phyloP scores from a whole-genome alignment of 2,329 filamentous ascomycete genomes.

The Aspergillus fumigatiaffinis region DNA sequence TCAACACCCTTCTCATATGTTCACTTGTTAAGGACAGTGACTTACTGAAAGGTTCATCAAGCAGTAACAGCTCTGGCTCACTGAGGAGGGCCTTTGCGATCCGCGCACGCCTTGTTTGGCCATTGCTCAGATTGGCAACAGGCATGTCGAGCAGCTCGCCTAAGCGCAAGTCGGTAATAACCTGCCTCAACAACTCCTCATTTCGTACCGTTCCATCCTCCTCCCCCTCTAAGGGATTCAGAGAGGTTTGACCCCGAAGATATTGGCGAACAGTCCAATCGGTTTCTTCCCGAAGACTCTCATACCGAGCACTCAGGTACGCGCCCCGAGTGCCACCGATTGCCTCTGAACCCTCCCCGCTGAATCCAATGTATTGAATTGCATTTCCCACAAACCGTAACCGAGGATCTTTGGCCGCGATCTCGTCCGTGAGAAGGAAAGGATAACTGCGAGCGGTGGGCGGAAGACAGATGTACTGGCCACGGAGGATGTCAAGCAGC shows the following conservation, averaged over 20 bases:
- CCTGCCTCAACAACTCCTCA: conserved; percentile 52
- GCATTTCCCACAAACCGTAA: conserved; percentile 62
- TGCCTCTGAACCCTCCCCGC: conserved; percentile 60
- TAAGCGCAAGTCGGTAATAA: conserved; percentile 68
- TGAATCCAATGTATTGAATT: conserved; percentile 88
- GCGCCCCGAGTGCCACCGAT: conserved; percentile 56
- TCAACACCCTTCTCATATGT: conserved; percentile 8
- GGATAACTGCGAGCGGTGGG: conserved; percentile 74
- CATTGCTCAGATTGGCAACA: conserved; percentile 87
- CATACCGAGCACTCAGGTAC: conserved; percentile 86
- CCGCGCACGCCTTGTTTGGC: conserved; percentile 79
- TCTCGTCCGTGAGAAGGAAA: conserved; percentile 62
- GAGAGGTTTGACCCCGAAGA: conserved; percentile 72
- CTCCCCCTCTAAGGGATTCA: conserved; percentile 66
- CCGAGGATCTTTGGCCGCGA: conserved; percentile 48
- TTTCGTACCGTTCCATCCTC: conserved; percentile 50
- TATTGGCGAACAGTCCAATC: conserved; percentile 84
- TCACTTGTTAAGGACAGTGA: conserved; percentile 7
- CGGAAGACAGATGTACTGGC: conserved; percentile 71
- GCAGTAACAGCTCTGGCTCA: conserved; percentile 72
- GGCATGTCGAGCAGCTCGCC: conserved; percentile 70
- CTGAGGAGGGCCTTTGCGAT: conserved; percentile 82
- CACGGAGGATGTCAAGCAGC: conserved; percentile 73
- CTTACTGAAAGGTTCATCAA: conserved; percentile 86
- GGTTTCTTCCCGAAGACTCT: conserved; percentile 78